Evolutionary conservation across 2,329 filamentous ascomycete species (phyloP).

Genomic region (Hymenotorrendiella dingleyae): DNA sequence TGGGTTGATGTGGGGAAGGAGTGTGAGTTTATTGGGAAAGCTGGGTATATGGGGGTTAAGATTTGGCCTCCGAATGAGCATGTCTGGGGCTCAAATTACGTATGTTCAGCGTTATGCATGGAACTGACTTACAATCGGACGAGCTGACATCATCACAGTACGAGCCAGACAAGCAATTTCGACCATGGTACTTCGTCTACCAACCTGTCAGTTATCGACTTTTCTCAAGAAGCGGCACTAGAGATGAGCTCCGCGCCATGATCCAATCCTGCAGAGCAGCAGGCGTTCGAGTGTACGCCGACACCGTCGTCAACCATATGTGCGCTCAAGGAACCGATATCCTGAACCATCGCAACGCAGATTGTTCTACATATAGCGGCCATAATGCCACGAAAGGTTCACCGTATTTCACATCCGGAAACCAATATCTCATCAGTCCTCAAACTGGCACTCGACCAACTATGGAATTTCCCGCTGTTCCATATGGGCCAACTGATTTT

Average conservation of each 20-base stretch:
- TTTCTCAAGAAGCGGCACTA: slow-evolving; percentile 26
- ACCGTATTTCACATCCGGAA: slow-evolving; percentile 28
- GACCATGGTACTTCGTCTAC: slow-evolving; percentile 28
- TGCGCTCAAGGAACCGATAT: slow-evolving; percentile 26
- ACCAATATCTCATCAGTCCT: slow-evolving; percentile 27
- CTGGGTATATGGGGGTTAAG: slow-evolving; percentile 30
- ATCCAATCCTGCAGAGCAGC: slow-evolving; percentile 24
- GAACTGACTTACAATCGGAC: no score
- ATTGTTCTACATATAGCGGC: slow-evolving; percentile 24
- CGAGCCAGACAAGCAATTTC: slow-evolving; percentile 27
- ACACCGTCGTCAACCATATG: slow-evolving; percentile 30
- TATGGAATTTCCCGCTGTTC: slow-evolving; percentile 28
- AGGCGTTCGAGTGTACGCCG: slow-evolving; percentile 29
- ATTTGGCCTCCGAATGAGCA: slow-evolving; percentile 29
- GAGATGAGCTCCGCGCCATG: slow-evolving; percentile 18
- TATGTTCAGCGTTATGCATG: no score
- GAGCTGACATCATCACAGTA: no score
- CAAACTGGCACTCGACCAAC: slow-evolving; percentile 25
- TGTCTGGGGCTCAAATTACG: slow-evolving; percentile 28
- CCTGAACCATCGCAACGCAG: slow-evolving; percentile 25
- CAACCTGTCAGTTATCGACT: slow-evolving; percentile 29
- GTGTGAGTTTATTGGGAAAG: slow-evolving; percentile 27
- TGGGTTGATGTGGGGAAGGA: slow-evolving; percentile 29
- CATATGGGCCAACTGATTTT: slow-evolving; percentile 30
- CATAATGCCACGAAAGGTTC: slow-evolving; percentile 28